Percentiles rank a stretch among this genome's conserved stretches.
These are phyloP conservation scores for Alternaria ventricosa DNA, from an alignment of 2,329 filamentous ascomycete genomes.

Conservation along the genomic window DNA sequence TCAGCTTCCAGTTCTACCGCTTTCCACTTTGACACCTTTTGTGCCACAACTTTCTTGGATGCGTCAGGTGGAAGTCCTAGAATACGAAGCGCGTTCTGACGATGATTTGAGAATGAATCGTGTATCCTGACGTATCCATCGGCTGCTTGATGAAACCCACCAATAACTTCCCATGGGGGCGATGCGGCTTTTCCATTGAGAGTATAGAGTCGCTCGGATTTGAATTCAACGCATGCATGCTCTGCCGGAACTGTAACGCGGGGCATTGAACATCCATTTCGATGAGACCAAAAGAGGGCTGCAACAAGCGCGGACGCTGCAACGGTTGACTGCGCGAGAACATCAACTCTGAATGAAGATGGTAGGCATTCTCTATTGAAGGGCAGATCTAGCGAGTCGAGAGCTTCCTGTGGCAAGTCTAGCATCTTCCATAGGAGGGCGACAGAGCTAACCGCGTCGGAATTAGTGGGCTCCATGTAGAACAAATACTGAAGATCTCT, in stretches of 20 bases:
- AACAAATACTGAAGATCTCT: not conserved
- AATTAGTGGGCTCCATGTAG: constrained; percentile 29
- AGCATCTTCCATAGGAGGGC: constrained; percentile 37
- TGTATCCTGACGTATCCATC: constrained; percentile 64
- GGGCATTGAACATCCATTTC: constrained; percentile 40
- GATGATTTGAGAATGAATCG: constrained; percentile 61
- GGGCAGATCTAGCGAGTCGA: constrained; percentile 29
- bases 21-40: constrained; percentile 50
- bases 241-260: constrained; percentile 53
- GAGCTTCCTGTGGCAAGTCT: constrained; percentile 29
- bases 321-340: constrained; percentile 61
- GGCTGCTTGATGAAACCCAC: constrained; percentile 59
- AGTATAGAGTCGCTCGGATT: constrained; percentile 59
- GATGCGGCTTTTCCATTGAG: constrained; percentile 49
- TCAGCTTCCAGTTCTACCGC: constrained; percentile 58
- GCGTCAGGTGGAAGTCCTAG: constrained; percentile 49
- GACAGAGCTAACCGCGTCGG: constrained; percentile 34
- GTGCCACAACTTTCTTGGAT: constrained; percentile 49
- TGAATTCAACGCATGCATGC: constrained; percentile 61
- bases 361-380: constrained; percentile 43
- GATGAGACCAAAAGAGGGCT: constrained; percentile 53
- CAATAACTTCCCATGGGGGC: constrained; percentile 53
- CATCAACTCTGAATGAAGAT: constrained; percentile 63
- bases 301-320: constrained; percentile 60
- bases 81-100: constrained; percentile 52